These are phyloP conservation scores for Leptodermis oblonga DNA, from an alignment of 257 asterid genomes.

Conservation along the genomic window DNA sequence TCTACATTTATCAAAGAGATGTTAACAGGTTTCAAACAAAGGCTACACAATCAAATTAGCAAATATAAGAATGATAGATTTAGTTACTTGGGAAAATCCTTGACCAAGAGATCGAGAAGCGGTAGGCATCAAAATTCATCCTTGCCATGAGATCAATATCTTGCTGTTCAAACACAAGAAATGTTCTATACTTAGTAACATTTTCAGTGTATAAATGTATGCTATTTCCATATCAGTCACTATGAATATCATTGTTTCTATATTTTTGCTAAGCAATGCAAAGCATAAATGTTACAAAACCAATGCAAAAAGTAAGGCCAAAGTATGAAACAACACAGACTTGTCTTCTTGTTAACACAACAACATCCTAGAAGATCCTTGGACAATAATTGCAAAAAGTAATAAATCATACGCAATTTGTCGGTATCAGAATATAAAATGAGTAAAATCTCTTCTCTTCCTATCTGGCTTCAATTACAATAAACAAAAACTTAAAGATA, in stretches of 20 bases:
- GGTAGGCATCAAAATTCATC: slow-evolving; percentile 82
- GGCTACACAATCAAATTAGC: background rate
- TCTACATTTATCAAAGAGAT: slow-evolving; percentile 32
- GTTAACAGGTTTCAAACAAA: background rate
- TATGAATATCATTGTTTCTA: no score
- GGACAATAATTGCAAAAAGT: background rate
- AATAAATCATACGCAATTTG: background rate
- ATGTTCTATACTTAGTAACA: background rate
- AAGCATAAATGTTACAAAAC: background rate
- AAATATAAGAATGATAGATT: background rate
- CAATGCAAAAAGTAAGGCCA: background rate
- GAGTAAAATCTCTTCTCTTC: background rate
- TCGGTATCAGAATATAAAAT: background rate
- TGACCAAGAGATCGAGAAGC: slow-evolving; percentile 96
- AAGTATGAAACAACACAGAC: background rate
- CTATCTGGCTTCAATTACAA: background rate
- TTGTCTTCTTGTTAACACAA: no score
- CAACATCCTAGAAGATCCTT: background rate
- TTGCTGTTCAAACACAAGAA: slow-evolving; percentile 38
- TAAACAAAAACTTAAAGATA: background rate
- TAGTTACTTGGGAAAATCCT: slow-evolving; percentile 92
- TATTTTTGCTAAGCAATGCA: no score
- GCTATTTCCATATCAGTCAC: no score
- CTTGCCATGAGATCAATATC: slow-evolving; percentile 75
- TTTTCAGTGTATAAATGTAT: no score